These are phyloP conservation scores for Russula dissimulans DNA, from an alignment of 768 basidiomycete species.

Conservation along the genomic window DNA sequence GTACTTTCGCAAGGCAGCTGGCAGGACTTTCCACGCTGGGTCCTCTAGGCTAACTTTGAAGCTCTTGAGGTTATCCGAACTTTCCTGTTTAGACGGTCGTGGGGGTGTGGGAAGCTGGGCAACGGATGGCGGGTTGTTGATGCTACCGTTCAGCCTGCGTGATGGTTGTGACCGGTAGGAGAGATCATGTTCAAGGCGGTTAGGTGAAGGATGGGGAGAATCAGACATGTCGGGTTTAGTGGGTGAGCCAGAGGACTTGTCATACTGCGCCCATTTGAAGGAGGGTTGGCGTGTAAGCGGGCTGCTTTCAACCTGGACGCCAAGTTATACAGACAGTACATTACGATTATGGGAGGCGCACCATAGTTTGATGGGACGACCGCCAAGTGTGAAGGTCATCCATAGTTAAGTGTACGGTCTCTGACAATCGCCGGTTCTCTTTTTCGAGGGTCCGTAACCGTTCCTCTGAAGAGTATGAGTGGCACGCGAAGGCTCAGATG, in stretches of 20 bases:
- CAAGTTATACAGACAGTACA: conserved; percentile 20
- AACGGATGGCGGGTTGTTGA: conserved; percentile 2
- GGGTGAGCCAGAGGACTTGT: conserved; percentile 69
- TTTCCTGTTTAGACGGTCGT: conserved; percentile 51
- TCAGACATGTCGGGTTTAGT: conserved; percentile 64
- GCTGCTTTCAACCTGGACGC: conserved; percentile 29
- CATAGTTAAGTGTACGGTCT: conserved; percentile 49
- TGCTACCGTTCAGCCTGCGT: conserved; percentile 2
- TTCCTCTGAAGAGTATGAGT: conserved; percentile 38
- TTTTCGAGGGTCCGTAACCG: conserved; percentile 64
- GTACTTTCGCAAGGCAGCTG: conserved; percentile 97
- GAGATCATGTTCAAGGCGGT: conserved; percentile 65
- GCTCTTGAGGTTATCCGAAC: conserved; percentile 70
- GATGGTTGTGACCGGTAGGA: conserved; percentile 13
- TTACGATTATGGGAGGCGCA: conserved; percentile 21
- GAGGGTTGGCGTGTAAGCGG: conserved; percentile 65
- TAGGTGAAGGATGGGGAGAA: conserved; percentile 74
- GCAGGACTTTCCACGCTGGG: conserved; percentile 97
- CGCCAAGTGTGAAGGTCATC: conserved; percentile 52
- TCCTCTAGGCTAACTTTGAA: conserved; percentile 98
- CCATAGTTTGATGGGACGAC: conserved; percentile 11
- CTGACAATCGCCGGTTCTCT: conserved; percentile 64
- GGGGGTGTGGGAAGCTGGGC: conserved; percentile 28
- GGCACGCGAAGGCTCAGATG: neutral
- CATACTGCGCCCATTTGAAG: conserved; percentile 83